Conservation (phyloP, 176 grass and related monocot species). For the Calamus simplicifolius region DNA sequence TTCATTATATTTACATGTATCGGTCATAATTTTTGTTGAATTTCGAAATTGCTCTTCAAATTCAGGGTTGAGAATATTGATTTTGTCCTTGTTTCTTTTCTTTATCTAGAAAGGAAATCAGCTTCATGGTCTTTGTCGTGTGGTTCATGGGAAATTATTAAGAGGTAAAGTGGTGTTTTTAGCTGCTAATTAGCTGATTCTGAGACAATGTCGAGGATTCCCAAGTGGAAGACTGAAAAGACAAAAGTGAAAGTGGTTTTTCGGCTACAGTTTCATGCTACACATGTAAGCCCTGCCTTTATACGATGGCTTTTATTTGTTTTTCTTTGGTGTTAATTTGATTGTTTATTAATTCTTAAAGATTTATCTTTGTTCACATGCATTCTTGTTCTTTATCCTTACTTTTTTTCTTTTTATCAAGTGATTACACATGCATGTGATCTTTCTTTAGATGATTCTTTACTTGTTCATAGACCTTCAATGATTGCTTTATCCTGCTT, state of each 20-base stretch:
- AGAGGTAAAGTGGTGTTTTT: conserved; percentile 24
- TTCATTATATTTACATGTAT: background rate
- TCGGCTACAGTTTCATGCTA: conserved; percentile 93
- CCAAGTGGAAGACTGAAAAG: conserved; percentile 97
- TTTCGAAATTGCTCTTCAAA: background rate
- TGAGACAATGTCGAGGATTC: conserved; percentile 72
- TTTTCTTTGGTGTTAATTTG: conserved; percentile 28
- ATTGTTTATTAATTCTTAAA: background rate
- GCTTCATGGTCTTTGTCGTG: conserved; percentile 10
- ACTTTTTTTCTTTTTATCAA: background rate
- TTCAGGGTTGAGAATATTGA: conserved; percentile 1
- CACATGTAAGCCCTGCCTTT: conserved; percentile 62
- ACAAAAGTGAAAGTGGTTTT: conserved; percentile 97
- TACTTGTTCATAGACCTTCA: conserved; percentile 1
- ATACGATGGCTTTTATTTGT: conserved; percentile 3
- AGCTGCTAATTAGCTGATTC: conserved; percentile 25
- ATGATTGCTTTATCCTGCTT: too few species aligned
- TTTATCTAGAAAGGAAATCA: conserved; percentile 28
- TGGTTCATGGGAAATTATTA: conserved; percentile 20
- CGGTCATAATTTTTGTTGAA: background rate
- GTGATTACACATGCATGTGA: conserved; percentile 1
- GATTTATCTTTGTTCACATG: too few species aligned
- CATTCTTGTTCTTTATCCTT: conserved; percentile 13
- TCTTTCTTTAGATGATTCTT: conserved; percentile 13
- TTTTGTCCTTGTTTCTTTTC: background rate